These are phyloP conservation scores for Fusarium denticulatum DNA, from an alignment of 2,329 filamentous ascomycete genomes.

Conservation along the genomic window DNA sequence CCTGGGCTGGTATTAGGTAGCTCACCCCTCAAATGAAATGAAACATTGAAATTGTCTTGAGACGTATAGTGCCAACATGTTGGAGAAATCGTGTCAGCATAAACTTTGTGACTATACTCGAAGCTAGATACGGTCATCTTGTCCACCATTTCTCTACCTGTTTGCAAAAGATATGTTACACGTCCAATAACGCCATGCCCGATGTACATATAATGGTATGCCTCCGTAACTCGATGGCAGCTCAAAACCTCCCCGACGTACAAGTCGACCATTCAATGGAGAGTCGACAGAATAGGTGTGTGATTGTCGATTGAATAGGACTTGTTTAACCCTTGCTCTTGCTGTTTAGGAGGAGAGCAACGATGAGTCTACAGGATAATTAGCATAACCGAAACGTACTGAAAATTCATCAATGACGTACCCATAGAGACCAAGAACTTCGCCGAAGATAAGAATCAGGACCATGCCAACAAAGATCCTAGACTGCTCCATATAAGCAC, in stretches of 20 bases:
- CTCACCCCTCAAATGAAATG: constrained; percentile 21
- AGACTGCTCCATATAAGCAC: constrained; percentile 95
- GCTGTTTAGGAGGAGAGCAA: constrained; percentile 92
- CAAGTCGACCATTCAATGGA: constrained; percentile 10
- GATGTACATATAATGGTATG: constrained; percentile 50
- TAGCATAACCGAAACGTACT: constrained; percentile 4
- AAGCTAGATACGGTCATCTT: constrained; percentile 40
- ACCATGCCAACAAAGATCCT: constrained; percentile 99
- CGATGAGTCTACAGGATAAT: constrained; percentile 74
- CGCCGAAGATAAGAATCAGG: constrained; percentile 96
- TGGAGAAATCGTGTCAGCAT: constrained; percentile 11
- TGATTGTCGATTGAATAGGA: neutral
- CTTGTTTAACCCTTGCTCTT: constrained; percentile 71
- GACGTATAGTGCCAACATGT: neutral
- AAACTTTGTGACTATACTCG: constrained; percentile 12
- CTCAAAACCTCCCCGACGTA: constrained; percentile 24
- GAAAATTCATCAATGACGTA: constrained; percentile 56
- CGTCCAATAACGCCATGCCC: constrained; percentile 52
- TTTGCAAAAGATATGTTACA: constrained; percentile 48
- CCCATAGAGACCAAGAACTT: constrained; percentile 97
- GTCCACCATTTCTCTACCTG: constrained; percentile 43
- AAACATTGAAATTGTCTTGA: constrained; percentile 6
- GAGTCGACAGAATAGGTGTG: constrained; percentile 2
- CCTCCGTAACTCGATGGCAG: constrained; percentile 35
- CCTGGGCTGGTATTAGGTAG: constrained; percentile 29